Conservation (phyloP, 2,329 filamentous ascomycete genomes). For the Alternaria novae-zelandiae region DNA sequence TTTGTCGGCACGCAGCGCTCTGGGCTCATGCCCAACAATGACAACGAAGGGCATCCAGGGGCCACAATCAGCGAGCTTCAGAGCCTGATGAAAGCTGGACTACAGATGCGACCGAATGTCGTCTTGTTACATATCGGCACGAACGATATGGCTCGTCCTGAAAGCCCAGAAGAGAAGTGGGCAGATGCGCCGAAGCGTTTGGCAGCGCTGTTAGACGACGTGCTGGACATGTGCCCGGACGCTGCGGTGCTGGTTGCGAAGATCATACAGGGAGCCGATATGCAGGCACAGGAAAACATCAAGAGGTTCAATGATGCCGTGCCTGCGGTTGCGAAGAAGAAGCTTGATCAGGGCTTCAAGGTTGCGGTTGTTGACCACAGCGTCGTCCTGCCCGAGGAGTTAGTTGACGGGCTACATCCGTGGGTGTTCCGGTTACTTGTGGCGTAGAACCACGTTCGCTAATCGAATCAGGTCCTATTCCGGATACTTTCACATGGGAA, state of each 20-base stretch:
- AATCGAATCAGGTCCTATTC: conserved; percentile 20
- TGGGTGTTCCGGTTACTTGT: conserved; percentile 11
- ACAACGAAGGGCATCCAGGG: conserved; percentile 44
- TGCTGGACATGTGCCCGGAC: conserved; percentile 37
- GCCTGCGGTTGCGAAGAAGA: conserved; percentile 25
- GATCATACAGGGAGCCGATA: conserved; percentile 35
- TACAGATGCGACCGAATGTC: conserved; percentile 28
- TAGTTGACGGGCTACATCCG: conserved; percentile 39
- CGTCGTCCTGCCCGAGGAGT: conserved; percentile 19
- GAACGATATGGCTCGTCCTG: conserved; percentile 24
- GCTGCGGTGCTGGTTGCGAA: conserved; percentile 48
- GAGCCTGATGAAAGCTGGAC: conserved; percentile 9
- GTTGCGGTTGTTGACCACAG: conserved; percentile 35
- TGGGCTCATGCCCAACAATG: conserved; percentile 42
- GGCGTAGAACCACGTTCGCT: background rate
- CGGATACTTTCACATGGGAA: conserved; percentile 40
- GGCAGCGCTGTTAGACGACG: conserved; percentile 39
- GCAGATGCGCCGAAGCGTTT: conserved; percentile 43
- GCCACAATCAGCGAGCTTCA: conserved; percentile 40
- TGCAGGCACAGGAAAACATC: conserved; percentile 17
- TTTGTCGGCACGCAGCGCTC: conserved; percentile 43
- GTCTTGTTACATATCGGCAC: conserved; percentile 34
- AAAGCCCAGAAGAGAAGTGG: conserved; percentile 20
- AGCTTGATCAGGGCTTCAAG: conserved; percentile 26
- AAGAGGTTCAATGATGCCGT: conserved; percentile 33